These are phyloP conservation scores for Paecilomyces formosus DNA, from an alignment of 2,329 filamentous ascomycete species.

Conservation along the genomic window DNA sequence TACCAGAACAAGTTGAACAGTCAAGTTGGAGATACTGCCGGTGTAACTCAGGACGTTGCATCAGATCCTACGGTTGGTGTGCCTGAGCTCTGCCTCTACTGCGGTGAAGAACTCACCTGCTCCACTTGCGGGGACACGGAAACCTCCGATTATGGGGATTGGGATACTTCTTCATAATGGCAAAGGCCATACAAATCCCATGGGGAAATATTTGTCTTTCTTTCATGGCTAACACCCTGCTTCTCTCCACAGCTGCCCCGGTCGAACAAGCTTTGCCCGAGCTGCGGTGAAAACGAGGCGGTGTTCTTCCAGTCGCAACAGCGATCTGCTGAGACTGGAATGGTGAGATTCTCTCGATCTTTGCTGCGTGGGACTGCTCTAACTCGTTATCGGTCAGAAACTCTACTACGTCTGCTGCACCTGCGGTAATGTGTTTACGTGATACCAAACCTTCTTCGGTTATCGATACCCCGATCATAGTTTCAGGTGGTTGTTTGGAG, in stretches of 20 bases:
- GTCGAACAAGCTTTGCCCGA: conserved; percentile 76
- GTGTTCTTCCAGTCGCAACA: conserved; percentile 99
- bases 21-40: conserved; percentile 87
- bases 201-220: neutral
- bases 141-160: neutral
- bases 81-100: conserved; percentile 50
- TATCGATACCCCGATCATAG: conserved; percentile 23
- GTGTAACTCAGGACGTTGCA: conserved; percentile 93
- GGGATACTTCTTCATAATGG: conserved; percentile 5
- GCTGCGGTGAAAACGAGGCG: conserved; percentile 78
- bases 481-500: conserved; percentile 14
- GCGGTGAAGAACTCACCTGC: conserved; percentile 51
- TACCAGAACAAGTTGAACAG: conserved; percentile 93
- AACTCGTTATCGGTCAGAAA: conserved; percentile 53
- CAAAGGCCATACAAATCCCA: conserved; percentile 5
- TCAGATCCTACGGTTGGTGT: conserved; percentile 96
- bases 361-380: conserved; percentile 6
- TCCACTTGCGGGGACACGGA: conserved; percentile 31
- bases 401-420: conserved; percentile 89
- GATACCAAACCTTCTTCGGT: conserved; percentile 16
- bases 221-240: conserved; percentile 24
- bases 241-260: conserved; percentile 66
- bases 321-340: conserved; percentile 92
- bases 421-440: conserved; percentile 76
- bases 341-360: conserved; percentile 57